Evolutionary conservation across 305 asterid genomes (phyloP), one percentile per base, ranked within the genome.

Genomic region (Fraxinus xanthoxyloides): DNA sequence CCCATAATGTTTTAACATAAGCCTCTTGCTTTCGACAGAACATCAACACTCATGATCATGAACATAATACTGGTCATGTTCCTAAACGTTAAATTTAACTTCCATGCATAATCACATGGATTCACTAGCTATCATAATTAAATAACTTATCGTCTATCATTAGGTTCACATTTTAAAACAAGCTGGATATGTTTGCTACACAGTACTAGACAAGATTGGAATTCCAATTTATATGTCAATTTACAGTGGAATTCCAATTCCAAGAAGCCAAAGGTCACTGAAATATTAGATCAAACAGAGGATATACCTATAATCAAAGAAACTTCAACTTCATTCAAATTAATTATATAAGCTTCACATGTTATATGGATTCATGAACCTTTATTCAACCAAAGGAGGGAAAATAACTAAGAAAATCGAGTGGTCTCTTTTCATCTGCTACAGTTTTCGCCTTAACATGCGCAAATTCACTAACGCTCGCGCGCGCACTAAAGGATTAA

Each of bases 361-460:
- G 38, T 69, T 30, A 76, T 38, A 65, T 46, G 56, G 59, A 84
- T 69, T 72, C 79, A 75, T 54, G 84, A 84, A 67, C 81, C 81
- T 34, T 80, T 76, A 35, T 76, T 83, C 79, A 80, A 23, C 82
- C 82, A 80, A n/a, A n/a, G n/a, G 46, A 84, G 17, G 0, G 48
- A 54, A 63, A 76, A 21, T 19, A 76, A 61, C 84, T 80, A 59
- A 59, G 59, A 30, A n/a, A 72, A 12, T 76, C 48, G n/a, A 48
- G 17, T 5, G 23, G 0, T 28, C 67, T 2, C 67, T 56, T 56
- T 56, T 19, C 23, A 56, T 19, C 67, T 21, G 28, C 67, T 19
- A 12, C 54, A 12, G 9, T 10, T 2, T 43, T 43, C 15, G 15
- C 48, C 48, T 40, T 40, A 9, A 35, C 19, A 46, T 10, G n/a